Base-by-base conservation (phyloP, 495 filamentous ascomycete species). In the Corynascus novoguineensis region DNA sequence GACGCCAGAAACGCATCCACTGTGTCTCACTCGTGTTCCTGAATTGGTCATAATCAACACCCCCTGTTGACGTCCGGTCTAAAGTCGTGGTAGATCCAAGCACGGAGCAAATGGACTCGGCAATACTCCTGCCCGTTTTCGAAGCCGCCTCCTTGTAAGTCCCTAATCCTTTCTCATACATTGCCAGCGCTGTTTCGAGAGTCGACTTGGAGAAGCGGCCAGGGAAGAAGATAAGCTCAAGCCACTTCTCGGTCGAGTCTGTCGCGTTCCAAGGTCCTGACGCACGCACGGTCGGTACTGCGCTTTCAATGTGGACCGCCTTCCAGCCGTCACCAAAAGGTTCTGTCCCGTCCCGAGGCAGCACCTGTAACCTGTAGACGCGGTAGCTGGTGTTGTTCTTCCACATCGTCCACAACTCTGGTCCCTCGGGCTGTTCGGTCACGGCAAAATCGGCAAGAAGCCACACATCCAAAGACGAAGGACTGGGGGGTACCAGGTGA, bases 1-100 rank as follows among this genome's bases (percentile, higher is more conserved):
- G 78, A 38, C 92, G 85, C 73, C 88, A 93, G 71, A 93, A 95
- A 42, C 89, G 80, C 40, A 86, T 83, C 95, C 93, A 98, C 64
- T 97, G 92, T 9, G 84, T 75, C 65, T 91, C 84, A 38, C 85
- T 85, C 29, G 86, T 83, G 28, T 72, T 70, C 40, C 84, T 79
- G 68, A 87, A 92, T 40, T 84, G 81, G 14, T 83, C 78, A 57
- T 87, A 88, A 58, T 93, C 86, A 64, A 86, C 80, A n/a, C 79
- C 80, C 7, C 84, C 84, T 7, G 82, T 76, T 22, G 81, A 75
- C 27, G 72, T 78, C 55, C 79, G 82, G 15, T 78, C 75, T 19
- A 90, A 70, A 1, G 81, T 75, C 11, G 86, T 80, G 3, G 82
- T 85, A 2, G 80, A 75, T 19, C 83, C 81, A 11, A 96, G 78